Base-by-base conservation (phyloP, 495 filamentous ascomycete genomes). In the Opeltia flavorubescens region DNA sequence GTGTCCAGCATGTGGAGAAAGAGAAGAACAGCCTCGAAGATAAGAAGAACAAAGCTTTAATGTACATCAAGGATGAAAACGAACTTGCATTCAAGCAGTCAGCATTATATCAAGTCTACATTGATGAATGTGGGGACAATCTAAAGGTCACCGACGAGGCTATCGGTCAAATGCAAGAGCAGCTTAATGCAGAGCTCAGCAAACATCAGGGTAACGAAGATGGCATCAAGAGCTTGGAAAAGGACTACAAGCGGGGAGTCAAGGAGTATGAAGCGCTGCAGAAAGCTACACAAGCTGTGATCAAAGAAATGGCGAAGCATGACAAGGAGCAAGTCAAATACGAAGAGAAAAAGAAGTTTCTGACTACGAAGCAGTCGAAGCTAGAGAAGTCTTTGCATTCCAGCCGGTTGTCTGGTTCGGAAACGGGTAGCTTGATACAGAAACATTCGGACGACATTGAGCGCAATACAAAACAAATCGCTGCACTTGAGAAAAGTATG, bases 1-100 rank as follows among this genome's bases (percentile, higher is more conserved):
- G 93, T 39, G 93, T 98, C 5, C 86, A 95, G 65, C 89, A 95
- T 59, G 91, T 98, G 2, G 91, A 98, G 66, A 98, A 96, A 60
- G 91, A 98, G 67, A 94, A 84, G 68, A 85, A 79, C 41, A 67
- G 78, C 25, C 72, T 98, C 30, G 91, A 91, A 61, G 89, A 94
- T 56, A 95, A 95, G 72, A 98, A 96, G 63, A 77, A 96, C 60
- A 87, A 89, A 61, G 91, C 91, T 4, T 61, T 98, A 8, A 78
- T 85, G 4, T 95, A 77, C 57, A 81, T 98, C 50, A 78, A 75
- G 28, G 85, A 94, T 50, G 89, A 96, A 58, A 98, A 98, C 57
- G 91, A 98, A 59, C 68, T 98, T 5, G 77, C 80, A 2, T 67
- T 81, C 48, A 95, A 95, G 61, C 86, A 94, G 60, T 84, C 83